Conservation (phyloP, 495 filamentous ascomycete species). For the Apodospora peruviana region DNA sequence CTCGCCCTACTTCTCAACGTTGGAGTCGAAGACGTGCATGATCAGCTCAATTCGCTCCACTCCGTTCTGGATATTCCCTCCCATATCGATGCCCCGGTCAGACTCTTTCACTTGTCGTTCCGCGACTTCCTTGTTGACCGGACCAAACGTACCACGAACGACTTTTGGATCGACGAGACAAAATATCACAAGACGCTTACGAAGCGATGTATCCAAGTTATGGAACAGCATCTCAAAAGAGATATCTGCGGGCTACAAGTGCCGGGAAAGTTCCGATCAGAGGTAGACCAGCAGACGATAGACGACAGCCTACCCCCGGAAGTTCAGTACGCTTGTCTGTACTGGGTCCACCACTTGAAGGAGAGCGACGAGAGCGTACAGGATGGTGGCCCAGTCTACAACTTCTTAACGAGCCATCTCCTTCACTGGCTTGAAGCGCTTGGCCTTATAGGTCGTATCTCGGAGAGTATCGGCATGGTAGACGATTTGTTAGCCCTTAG, state of each 20-base stretch:
- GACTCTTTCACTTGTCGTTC: conserved; percentile 43
- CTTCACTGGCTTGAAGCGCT: conserved; percentile 25
- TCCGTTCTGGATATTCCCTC: conserved; percentile 22
- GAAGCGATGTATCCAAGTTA: conserved; percentile 27
- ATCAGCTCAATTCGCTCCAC: conserved; percentile 20
- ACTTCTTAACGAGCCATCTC: conserved; percentile 37
- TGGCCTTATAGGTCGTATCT: conserved; percentile 30
- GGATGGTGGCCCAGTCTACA: conserved; percentile 18
- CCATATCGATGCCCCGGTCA: conserved; percentile 8
- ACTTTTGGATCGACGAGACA: conserved; percentile 37
- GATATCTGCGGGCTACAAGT: conserved; percentile 32
- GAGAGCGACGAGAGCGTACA: conserved; percentile 16
- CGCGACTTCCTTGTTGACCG: conserved; percentile 46
- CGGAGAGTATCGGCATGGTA: conserved; percentile 16
- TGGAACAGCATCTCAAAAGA: conserved; percentile 22
- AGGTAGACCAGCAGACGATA: conserved; percentile 11
- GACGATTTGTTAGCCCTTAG: no score
- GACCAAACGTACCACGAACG: conserved; percentile 18
- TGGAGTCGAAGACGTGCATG: conserved; percentile 5
- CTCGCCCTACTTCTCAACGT: conserved; percentile 14
- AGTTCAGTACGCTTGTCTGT: conserved; percentile 30
- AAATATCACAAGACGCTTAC: conserved; percentile 4
- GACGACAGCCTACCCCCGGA: conserved; percentile 20
- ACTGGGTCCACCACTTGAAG: conserved; percentile 43
- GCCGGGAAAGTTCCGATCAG: conserved; percentile 20